Percentiles rank a stretch among this genome's conserved stretches.
These are phyloP conservation scores for Cryomyces minteri DNA, from an alignment of 495 filamentous ascomycete species.

Conservation along the genomic window DNA sequence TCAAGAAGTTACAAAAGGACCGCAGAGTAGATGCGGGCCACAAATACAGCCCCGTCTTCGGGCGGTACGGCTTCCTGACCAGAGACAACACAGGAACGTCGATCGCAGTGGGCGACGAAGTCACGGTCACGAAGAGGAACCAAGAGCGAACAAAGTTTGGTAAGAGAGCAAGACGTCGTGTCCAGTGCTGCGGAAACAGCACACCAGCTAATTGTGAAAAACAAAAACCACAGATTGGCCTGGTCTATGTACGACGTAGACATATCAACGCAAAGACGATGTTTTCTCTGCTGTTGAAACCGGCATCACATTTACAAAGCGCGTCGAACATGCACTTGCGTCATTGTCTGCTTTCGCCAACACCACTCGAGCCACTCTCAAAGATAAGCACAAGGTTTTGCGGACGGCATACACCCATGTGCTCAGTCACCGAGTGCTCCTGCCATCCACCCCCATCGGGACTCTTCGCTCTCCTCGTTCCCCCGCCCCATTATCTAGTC, in stretches of 20 bases:
- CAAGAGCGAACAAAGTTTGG: slow-evolving; percentile 41
- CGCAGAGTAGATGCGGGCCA: slow-evolving; percentile 56
- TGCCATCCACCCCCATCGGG: no score
- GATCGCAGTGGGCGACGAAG: slow-evolving; percentile 53
- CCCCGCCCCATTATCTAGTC: no score
- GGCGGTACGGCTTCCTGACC: slow-evolving; percentile 55
- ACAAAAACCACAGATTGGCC: slow-evolving; percentile 1
- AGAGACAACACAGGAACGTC: slow-evolving; percentile 12
- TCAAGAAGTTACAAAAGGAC: slow-evolving; percentile 65
- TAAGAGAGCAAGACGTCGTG: slow-evolving; percentile 19
- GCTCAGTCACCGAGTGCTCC: no score
- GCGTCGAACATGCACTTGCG: no score
- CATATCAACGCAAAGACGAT: no score
- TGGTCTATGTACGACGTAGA: background rate
- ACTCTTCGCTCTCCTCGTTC: no score
- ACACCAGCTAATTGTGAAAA: background rate
- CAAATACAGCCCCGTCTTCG: slow-evolving; percentile 68
- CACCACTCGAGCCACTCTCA: no score
- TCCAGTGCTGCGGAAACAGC: background rate
- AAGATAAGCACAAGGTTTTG: no score
- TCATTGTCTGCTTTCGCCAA: no score
- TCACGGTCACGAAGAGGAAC: slow-evolving; percentile 38
- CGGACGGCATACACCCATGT: no score
- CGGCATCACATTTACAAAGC: no score
- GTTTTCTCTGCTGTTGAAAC: no score